Conservation (phyloP, 768 basidiomycete genomes). For the Paxillus rubicundulus region DNA sequence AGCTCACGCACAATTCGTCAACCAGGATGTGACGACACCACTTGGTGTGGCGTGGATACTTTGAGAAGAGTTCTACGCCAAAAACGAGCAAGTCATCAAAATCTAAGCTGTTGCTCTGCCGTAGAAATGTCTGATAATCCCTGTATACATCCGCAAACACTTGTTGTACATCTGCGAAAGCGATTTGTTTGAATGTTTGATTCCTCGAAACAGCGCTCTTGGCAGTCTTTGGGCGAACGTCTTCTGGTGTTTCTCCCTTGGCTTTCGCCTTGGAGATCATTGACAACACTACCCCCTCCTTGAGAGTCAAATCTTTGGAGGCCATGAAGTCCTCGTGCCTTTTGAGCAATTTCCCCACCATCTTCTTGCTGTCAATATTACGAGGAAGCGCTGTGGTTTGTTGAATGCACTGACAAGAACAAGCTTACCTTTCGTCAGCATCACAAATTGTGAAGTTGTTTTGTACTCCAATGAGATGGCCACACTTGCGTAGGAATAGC, state of each 20-base stretch:
- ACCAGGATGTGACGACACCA: conserved; percentile 74
- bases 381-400: conserved; percentile 1
- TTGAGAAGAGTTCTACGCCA: conserved; percentile 62
- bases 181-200: neutral
- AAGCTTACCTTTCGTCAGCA: conserved; percentile 67
- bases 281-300: conserved; percentile 52
- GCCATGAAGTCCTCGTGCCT: conserved; percentile 47
- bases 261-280: conserved; percentile 72
- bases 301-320: conserved; percentile 48
- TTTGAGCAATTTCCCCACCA: conserved; percentile 59
- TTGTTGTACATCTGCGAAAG: conserved; percentile 31
- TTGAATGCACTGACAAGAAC: neutral
- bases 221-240: conserved; percentile 30
- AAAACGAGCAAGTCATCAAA: conserved; percentile 83
- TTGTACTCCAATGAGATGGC: conserved; percentile 52
- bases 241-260: conserved; percentile 54
- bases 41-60: conserved; percentile 44
- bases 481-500: conserved; percentile 65
- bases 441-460: conserved; percentile 83
- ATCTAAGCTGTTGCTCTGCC: conserved; percentile 69
- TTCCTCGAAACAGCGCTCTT: conserved; percentile 6
- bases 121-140: conserved; percentile 62
- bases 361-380: conserved; percentile 54
- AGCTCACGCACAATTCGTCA: conserved; percentile 70
- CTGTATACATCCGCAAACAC: conserved; percentile 55